phyloP scores from a whole-genome alignment of 768 basidiomycete genomes.

The Trichaptum fuscoviolaceum region DNA sequence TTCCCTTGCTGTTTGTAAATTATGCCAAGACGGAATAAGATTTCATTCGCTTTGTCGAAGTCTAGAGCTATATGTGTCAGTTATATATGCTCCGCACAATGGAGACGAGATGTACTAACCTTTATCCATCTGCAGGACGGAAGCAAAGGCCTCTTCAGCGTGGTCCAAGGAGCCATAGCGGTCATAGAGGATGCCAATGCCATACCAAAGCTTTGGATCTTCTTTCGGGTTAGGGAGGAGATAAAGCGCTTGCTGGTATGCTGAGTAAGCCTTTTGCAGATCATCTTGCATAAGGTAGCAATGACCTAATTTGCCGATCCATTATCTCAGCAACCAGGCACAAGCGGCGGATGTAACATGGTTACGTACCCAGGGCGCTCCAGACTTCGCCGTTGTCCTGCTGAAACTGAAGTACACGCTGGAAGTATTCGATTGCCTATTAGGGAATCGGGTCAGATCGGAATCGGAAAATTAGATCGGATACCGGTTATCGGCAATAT shows the following conservation, averaged over 20 bases:
- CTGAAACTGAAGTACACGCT: slow-evolving; percentile 82
- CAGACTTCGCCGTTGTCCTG: slow-evolving; percentile 99
- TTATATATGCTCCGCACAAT: slow-evolving; percentile 19
- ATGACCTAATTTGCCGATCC: slow-evolving; percentile 52
- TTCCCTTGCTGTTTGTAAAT: slow-evolving; percentile 99
- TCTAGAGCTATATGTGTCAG: slow-evolving; percentile 36
- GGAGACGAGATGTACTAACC: slow-evolving; percentile 44
- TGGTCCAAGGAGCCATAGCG: slow-evolving; percentile 98
- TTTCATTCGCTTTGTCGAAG: slow-evolving; percentile 98
- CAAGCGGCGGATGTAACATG: slow-evolving; percentile 15
- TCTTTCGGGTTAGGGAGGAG: slow-evolving; percentile 95
- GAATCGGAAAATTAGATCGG: slow-evolving; percentile 14
- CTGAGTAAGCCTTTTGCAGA: slow-evolving; percentile 95
- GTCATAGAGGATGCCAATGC: slow-evolving; percentile 98
- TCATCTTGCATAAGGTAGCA: slow-evolving; percentile 99
- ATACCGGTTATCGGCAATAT: neutral
- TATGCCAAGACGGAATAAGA: slow-evolving; percentile 95
- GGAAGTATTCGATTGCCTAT: slow-evolving; percentile 95
- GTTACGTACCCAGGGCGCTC: slow-evolving; percentile 80
- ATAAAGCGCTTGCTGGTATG: slow-evolving; percentile 97
- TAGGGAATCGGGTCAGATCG: slow-evolving; percentile 35
- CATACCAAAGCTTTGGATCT: slow-evolving; percentile 99
- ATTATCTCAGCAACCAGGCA: slow-evolving; percentile 10
- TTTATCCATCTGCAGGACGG: slow-evolving; percentile 94
- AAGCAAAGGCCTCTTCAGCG: slow-evolving; percentile 97